phyloP scores from a whole-genome alignment of 2,329 filamentous ascomycete species.

The Paecilomyces dactylethromorphus region DNA sequence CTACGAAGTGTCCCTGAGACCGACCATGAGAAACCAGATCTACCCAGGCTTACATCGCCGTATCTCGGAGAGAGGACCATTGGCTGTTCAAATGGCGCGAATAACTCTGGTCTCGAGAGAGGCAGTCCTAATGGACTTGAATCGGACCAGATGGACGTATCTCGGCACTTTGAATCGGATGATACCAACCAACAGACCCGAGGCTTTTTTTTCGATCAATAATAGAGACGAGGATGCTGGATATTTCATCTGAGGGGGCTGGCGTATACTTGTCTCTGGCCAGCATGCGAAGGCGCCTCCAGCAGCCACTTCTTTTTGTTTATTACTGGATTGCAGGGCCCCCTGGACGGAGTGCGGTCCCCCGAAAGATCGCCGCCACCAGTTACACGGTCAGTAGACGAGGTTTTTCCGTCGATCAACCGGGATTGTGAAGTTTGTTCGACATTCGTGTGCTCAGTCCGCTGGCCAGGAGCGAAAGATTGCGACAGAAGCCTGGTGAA shows the following conservation, averaged over 20 bases:
- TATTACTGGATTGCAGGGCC: background rate
- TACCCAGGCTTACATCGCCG: background rate
- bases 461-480: background rate
- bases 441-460: background rate
- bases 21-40: background rate
- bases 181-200: background rate
- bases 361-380: background rate
- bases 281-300: background rate
- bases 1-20: background rate
- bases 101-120: background rate
- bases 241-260: background rate
- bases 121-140: background rate
- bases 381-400: background rate
- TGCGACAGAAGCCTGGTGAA: background rate
- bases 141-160: background rate
- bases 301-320: background rate
- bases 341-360: background rate
- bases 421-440: background rate
- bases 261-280: background rate
- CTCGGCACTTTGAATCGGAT: background rate
- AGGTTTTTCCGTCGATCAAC: background rate
- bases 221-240: background rate
- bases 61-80: background rate
- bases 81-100: background rate
- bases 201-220: background rate